Conservation (phyloP, 306 rosid genomes). For the Trifolium subterraneum region DNA sequence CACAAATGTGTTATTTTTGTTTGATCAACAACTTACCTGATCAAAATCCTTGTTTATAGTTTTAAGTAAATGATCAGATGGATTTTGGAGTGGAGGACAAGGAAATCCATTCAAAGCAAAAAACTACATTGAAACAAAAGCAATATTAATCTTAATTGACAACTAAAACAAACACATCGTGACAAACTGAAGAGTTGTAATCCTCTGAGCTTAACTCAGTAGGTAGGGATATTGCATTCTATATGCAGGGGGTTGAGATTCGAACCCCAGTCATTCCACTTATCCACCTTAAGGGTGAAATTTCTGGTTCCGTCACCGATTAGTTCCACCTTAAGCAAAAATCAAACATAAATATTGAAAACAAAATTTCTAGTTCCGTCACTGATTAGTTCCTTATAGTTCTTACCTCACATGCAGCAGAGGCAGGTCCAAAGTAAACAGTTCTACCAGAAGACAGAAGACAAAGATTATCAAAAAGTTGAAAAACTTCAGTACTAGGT, state of each 20-base stretch:
- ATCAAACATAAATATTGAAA: background rate
- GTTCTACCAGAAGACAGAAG: constrained; percentile 67
- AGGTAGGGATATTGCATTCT: too few species aligned
- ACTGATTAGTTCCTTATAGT: too few species aligned
- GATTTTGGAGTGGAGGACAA: constrained; percentile 61
- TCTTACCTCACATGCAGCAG: constrained; percentile 59
- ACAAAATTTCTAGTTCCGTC: too few species aligned
- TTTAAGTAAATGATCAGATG: constrained; percentile 74
- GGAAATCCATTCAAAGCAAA: constrained; percentile 70
- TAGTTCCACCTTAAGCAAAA: too few species aligned
- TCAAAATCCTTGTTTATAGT: constrained; percentile 79
- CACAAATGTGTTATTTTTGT: background rate
- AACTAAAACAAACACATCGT: too few species aligned
- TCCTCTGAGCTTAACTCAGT: too few species aligned
- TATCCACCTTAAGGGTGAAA: too few species aligned
- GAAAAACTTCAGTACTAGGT: constrained; percentile 75
- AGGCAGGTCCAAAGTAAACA: constrained; percentile 76
- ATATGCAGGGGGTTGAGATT: too few species aligned
- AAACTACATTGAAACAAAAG: constrained; percentile 48
- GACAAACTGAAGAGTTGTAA: too few species aligned
- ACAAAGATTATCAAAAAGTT: constrained; percentile 68
- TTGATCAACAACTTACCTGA: constrained; percentile 37
- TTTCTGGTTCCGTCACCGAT: too few species aligned
- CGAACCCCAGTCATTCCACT: too few species aligned
- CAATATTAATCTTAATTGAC: background rate